Evolutionary conservation across 2,329 filamentous ascomycete genomes (phyloP).

Genomic region (Rhinocladiella similis): DNA sequence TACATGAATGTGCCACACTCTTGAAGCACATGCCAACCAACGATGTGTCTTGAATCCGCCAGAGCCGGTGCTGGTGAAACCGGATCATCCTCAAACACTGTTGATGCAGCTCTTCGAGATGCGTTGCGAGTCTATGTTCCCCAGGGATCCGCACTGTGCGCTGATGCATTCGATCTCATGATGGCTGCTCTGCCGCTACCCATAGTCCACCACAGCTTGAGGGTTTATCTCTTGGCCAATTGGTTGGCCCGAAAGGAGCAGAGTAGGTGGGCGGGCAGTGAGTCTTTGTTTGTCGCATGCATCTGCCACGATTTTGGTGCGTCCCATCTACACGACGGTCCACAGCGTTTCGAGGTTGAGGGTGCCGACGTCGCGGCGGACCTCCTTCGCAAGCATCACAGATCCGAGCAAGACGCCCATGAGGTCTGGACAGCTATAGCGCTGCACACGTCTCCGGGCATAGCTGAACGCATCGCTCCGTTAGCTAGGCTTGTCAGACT

Average conservation of each 20-base stretch:
- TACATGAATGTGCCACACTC: not conserved
- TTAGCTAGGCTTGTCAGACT: slow-evolving; percentile 39
- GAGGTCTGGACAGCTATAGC: slow-evolving; percentile 50
- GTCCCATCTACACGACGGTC: slow-evolving; percentile 31
- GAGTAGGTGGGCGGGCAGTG: slow-evolving; percentile 21
- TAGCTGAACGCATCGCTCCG: slow-evolving; percentile 45
- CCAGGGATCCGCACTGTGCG: slow-evolving; percentile 8
- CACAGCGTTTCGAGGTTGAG: slow-evolving; percentile 47
- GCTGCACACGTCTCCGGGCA: slow-evolving; percentile 44
- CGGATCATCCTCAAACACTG: slow-evolving; percentile 13
- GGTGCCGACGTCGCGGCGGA: slow-evolving; percentile 44
- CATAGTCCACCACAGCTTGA: slow-evolving; percentile 33
- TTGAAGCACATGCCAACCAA: slow-evolving; percentile 1
- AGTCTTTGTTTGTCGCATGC: slow-evolving; percentile 33
- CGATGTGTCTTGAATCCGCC: slow-evolving; percentile 79
- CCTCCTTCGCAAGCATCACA: slow-evolving; percentile 30
- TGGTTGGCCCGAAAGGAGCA: slow-evolving; percentile 24
- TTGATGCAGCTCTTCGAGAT: slow-evolving; percentile 1
- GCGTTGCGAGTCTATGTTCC: slow-evolving; percentile 13
- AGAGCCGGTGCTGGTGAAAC: slow-evolving; percentile 14
- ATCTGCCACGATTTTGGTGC: slow-evolving; percentile 40
- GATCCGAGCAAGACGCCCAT: slow-evolving; percentile 32
- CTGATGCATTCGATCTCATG: slow-evolving; percentile 22
- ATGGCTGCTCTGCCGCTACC: slow-evolving; percentile 24
- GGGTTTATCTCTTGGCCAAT: slow-evolving; percentile 30